Percentiles rank a stretch among this genome's conserved stretches.
Evolutionary conservation across 345 rosid genomes (phyloP).

Genomic region (Iberis pinnata): DNA sequence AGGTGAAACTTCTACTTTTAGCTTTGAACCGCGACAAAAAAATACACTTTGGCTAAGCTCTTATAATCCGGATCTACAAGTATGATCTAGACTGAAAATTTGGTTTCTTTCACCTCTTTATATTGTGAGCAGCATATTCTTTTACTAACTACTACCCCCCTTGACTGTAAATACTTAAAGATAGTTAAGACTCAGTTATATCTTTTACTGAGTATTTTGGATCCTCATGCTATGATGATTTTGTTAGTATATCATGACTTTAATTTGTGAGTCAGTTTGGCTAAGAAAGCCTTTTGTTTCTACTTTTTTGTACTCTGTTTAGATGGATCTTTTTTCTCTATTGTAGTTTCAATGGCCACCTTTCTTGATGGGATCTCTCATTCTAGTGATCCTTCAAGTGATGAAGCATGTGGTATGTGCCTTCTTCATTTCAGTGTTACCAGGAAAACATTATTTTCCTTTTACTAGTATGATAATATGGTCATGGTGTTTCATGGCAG

Average conservation of each 20-base stretch:
- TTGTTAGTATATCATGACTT: neutral
- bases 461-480: conserved; percentile 11
- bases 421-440: conserved; percentile 18
- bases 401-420: conserved; percentile 86
- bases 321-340: conserved; percentile 32
- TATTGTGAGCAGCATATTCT: too few relatives aligned
- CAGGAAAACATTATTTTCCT: neutral
- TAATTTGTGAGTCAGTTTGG: conserved; percentile 12
- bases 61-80: neutral
- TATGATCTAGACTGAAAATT: conserved; percentile 3
- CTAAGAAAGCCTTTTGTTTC: conserved; percentile 6
- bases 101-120: conserved; percentile 4
- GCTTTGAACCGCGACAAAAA: neutral
- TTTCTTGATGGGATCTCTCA: conserved; percentile 85
- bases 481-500: conserved; percentile 40
- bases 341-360: conserved; percentile 99
- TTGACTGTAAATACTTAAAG: neutral
- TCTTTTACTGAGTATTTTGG: conserved; percentile 7
- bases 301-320: conserved; percentile 22
- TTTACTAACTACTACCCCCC: too few relatives aligned
- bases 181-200: neutral
- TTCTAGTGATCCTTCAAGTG: conserved; percentile 68
- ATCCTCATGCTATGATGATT: neutral
- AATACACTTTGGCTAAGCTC: conserved; percentile 1
- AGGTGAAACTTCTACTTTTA: conserved; percentile 42